These are phyloP conservation scores for Phytophthora pisi DNA, from an alignment of 352 stramenopile genomes.

Conservation along the genomic window DNA sequence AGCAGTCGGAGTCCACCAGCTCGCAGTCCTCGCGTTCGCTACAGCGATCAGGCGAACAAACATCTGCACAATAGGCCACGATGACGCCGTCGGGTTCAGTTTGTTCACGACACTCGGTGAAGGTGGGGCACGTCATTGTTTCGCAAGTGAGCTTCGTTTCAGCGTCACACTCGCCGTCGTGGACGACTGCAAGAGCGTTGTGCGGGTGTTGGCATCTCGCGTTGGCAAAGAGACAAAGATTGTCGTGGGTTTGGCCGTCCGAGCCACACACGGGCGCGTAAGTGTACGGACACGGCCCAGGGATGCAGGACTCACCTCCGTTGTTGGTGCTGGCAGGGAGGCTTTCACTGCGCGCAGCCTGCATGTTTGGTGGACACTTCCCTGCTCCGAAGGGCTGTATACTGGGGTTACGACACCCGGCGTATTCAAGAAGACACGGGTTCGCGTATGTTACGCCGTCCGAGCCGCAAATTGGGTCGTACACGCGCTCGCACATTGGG, in stretches of 20 bases:
- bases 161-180: slow-evolving; percentile 52
- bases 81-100: slow-evolving; percentile 21
- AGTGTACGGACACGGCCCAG: slow-evolving; percentile 42
- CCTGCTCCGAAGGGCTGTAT: slow-evolving; percentile 45
- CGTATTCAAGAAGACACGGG: slow-evolving; percentile 59
- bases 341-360: slow-evolving; percentile 18
- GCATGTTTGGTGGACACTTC: slow-evolving; percentile 43
- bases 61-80: slow-evolving; percentile 55
- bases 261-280: slow-evolving; percentile 47
- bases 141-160: slow-evolving; percentile 50
- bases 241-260: slow-evolving; percentile 47
- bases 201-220: slow-evolving; percentile 34
- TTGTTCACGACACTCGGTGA: slow-evolving; percentile 53
- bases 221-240: slow-evolving; percentile 47
- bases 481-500: slow-evolving; percentile 48
- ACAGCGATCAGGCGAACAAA: slow-evolving; percentile 59
- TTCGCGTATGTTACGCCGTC: slow-evolving; percentile 72
- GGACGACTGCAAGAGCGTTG: slow-evolving; percentile 37
- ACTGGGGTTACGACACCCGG: slow-evolving; percentile 41
- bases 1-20: slow-evolving; percentile 53
- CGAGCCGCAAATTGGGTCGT: slow-evolving; percentile 64
- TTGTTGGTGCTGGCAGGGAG: slow-evolving; percentile 9
- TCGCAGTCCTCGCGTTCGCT: slow-evolving; percentile 50
- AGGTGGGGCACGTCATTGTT: slow-evolving; percentile 51
- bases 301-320: slow-evolving; percentile 39